Base-by-base conservation (phyloP, 805 yeast species). In the Maudiozyma saulgeensis region DNA sequence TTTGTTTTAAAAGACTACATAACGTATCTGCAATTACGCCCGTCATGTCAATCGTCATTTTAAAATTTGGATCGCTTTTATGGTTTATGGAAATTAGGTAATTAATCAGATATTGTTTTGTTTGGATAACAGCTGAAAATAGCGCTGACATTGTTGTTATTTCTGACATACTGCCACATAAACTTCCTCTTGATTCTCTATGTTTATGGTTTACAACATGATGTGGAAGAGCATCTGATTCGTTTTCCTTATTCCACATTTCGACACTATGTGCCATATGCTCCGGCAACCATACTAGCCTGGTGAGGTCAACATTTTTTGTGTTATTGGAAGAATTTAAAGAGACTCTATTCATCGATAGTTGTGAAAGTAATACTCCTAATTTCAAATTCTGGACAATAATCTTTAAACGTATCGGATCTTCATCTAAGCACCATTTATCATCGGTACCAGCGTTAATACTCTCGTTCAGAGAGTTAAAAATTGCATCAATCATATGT, bases 391-490 rank as follows among this genome's bases (percentile, higher is more conserved):
- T 53, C 44, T 64, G 60, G 18, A 56, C 31, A 23, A 65, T 61
- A 37, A 49, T 51, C 28, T 53, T 46, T 37, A 59, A 38, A 42
- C 56, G 60, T 6, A 47, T 38, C 6, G 58, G 56, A 44, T 59
- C 56, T 15, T 56, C 56, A 39, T 62, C 68, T 4, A 65, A 54
- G 41, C 57, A 54, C 69, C 69, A 65, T 48, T 63, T 62, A n/a
- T 21, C 6, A 5, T 39, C 26, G 2, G 18, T 18, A 6, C 37
- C 32, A 11, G 16, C 19, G 15, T 23, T 43, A 11, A 8, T 8
- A 6, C 32, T 8, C 13, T 2, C 25, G 6, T 11, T 11, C 13
- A 18, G 12, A 32, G 37, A 31, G 9, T 53, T 46, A 34, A 59
- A 57, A 21, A 50, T 50, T 16, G 48, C 49, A 8, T 52, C 55